Base-by-base conservation (phyloP, 106 monocot species). In the Hemerocallis citrina region DNA sequence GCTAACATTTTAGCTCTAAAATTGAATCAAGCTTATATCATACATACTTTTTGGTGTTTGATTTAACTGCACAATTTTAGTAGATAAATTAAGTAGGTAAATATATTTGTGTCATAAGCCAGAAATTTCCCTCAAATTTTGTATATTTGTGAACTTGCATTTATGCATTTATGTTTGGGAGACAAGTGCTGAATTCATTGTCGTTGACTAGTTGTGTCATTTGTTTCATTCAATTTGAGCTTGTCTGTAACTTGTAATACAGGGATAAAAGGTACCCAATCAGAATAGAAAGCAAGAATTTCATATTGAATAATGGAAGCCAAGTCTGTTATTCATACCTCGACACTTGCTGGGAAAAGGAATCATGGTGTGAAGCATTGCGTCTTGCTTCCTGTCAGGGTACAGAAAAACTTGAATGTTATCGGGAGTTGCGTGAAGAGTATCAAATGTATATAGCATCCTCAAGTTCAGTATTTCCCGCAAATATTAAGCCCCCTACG, bases 221-320 rank as follows among this genome's bases (percentile, higher is more conserved):
- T 7, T 46, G 45, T 14, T 46, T 52, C 13, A 0, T 6, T n/a
- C 0, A 5, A 52, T 4, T 14, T 46, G 15, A 31, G 54, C 12
- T 40, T 34, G 8, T 6, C 34, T 57, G 22, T 42, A 14, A 34
- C 9, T n/a, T 68, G 2, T 47, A 1, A 47, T 13, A 16, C 24
- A 80, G 80, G 80, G 50, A 63, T 31, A 80, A 75, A 55, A 71
- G 48, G 24, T 80, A 75, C 31, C 75, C 80, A 11, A 72, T 80
- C 45, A 70, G 28, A 57, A 48, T 80, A 32, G 75, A 80, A 63
- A 71, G 75, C 57, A 71, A 67, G 70, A 67, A 50, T 4, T 57
- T 69, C 16, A n/a, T 44, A 20, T 52, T 74, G 20, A 65, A 71
- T 34, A 71, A 67, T 55, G 75, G 56, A 59, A 75, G 69, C 17